phyloP scores from a whole-genome alignment of 2,329 filamentous ascomycete species.

The Aspergillus bombycis region DNA sequence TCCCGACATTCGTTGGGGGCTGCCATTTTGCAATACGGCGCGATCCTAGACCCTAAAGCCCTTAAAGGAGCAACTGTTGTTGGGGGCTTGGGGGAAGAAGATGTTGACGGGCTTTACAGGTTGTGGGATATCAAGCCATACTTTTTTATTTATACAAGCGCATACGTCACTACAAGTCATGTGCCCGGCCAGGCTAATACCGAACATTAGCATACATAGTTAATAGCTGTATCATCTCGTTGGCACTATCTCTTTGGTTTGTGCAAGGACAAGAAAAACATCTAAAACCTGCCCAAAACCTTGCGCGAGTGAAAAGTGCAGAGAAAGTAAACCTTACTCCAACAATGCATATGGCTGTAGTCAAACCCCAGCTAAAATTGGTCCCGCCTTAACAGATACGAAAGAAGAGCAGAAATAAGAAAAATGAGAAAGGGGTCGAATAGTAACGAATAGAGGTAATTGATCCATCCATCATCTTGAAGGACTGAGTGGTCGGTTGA shows the following conservation, averaged over 20 bases:
- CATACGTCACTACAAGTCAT: conserved; percentile 40
- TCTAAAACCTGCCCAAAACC: conserved; percentile 2
- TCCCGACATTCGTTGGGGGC: conserved; percentile 35
- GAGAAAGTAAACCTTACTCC: conserved; percentile 30
- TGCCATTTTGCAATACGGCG: conserved; percentile 34
- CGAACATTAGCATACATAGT: background rate
- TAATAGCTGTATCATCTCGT: background rate
- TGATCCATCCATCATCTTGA: conserved; percentile 32
- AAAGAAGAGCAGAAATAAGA: background rate
- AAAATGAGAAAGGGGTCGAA: conserved; percentile 6
- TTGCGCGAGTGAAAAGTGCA: background rate
- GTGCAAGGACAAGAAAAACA: conserved; percentile 2
- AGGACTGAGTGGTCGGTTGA: conserved; percentile 55
- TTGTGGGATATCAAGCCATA: background rate
- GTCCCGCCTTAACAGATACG: conserved; percentile 16
- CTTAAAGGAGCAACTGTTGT: conserved; percentile 29
- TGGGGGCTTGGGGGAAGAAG: background rate
- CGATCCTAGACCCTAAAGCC: conserved; percentile 19
- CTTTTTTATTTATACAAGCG: background rate
- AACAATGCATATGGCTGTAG: conserved; percentile 30
- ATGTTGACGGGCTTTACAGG: background rate
- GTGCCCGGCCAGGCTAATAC: conserved; percentile 21
- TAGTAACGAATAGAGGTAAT: conserved; percentile 4
- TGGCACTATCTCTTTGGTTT: background rate
- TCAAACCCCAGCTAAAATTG: conserved; percentile 8